Evolutionary conservation across 169 alveolate genomes (phyloP), one percentile per base, ranked within the genome.

Genomic region (Plasmodium cynomolgi): DNA sequence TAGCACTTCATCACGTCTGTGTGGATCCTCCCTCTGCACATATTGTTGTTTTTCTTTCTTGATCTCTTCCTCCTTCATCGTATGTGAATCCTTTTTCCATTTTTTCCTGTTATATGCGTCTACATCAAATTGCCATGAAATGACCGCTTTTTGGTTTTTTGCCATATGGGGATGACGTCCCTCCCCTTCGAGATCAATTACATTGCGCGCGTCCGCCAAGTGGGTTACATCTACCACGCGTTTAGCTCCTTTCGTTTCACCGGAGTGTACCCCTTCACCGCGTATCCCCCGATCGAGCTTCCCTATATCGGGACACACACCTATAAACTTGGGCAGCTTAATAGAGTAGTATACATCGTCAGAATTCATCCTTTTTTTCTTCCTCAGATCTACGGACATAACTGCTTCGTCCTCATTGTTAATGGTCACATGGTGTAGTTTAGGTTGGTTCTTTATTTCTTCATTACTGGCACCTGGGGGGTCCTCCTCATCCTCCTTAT

Each of bases 321-420:
- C 83, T 47, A 85, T 74, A 75, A 73, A 85, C 80, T 85, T 85
- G 13, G 93, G 93, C 11, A 85, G 34, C 29, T 75, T 73, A 29
- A 85, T 34, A 26, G 93, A 85, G 29, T 85, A 77, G 13, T 75
- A 75, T 3, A 34, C 58, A 15, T 77, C 85, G 7, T 85, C 26
- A 26, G 68, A 15, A 23, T 75, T 73, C 31, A 44, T 50, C 5
- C 68, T 74, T 85, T 31, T 85, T 31, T 34, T 85, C 26, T 34
- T 85, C 11, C 39, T 74, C 17, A 33, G 23, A 31, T 85, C n/a
- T 85, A 85, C 68, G 11, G 8, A 3, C 44, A 77, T 74, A 31
- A 83, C 41, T 47, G 93, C 34, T 50, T 74, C 71, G 17, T 15
- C 39, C 13, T 85, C 93, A 33, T 75, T 75, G 41, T 74, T 85